Conservation (phyloP, 139 green algal genomes). For the Raphidocelis subcapitata region DNA sequence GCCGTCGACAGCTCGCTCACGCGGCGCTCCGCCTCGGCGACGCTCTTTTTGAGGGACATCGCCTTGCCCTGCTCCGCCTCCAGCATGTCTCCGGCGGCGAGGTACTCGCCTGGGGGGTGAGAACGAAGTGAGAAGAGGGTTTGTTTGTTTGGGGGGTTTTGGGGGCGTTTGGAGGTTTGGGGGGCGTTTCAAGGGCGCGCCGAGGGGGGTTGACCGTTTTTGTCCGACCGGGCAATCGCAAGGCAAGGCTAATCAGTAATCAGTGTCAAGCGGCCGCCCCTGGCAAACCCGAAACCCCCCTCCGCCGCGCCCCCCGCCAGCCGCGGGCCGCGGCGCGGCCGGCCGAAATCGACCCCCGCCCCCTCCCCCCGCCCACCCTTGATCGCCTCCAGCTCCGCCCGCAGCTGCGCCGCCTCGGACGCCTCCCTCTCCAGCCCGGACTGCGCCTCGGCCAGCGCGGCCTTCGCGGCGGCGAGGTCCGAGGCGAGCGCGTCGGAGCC, state of each 20-base stretch:
- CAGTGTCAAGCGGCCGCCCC: too few relatives aligned
- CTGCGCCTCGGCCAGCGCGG: conserved; percentile 9
- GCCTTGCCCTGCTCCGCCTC: conserved; percentile 27
- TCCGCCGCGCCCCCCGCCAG: too few relatives aligned
- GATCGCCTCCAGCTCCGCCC: conserved; percentile 21
- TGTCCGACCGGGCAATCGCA: too few relatives aligned
- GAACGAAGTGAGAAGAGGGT: too few relatives aligned
- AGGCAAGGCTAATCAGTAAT: too few relatives aligned
- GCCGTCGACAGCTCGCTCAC: not conserved
- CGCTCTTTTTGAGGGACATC: conserved; percentile 19
- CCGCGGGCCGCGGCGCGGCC: too few relatives aligned
- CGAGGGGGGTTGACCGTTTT: too few relatives aligned
- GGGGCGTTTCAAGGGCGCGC: too few relatives aligned
- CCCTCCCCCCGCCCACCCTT: conserved; percentile 3
- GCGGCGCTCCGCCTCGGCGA: conserved; percentile 26
- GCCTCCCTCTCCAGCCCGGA: conserved; percentile 29
- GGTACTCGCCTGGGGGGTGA: conserved; percentile 10
- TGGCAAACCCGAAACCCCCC: too few relatives aligned
- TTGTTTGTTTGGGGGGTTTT: too few relatives aligned
- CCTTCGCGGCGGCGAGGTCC: conserved; percentile 18
- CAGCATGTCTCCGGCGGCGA: conserved; percentile 25
- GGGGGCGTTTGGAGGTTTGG: too few relatives aligned
- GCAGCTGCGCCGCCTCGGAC: conserved; percentile 1
- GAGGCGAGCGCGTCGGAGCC: conserved; percentile 8
- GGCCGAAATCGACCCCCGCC: too few relatives aligned